Conservation (phyloP, 2,329 filamentous ascomycete species). For the Neobulgaria alba region DNA sequence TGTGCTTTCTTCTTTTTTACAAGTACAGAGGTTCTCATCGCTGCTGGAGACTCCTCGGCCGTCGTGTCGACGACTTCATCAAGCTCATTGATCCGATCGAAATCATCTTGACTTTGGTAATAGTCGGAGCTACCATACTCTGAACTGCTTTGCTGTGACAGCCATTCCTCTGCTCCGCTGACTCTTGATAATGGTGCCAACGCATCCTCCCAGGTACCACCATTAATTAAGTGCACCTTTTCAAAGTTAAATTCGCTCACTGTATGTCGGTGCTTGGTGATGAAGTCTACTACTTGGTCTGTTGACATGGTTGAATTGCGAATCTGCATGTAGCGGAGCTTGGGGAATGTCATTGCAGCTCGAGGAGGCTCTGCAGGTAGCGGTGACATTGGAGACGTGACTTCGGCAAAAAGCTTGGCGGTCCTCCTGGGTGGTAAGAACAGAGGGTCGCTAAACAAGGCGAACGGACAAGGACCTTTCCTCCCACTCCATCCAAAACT, state of each 20-base stretch:
- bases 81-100: constrained; percentile 18
- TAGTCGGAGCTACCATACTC: constrained; percentile 18
- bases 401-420: constrained; percentile 55
- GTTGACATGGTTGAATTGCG: constrained; percentile 67
- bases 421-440: constrained; percentile 46
- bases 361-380: constrained; percentile 44
- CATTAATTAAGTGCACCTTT: constrained; percentile 58
- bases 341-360: constrained; percentile 55
- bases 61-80: constrained; percentile 21
- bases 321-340: constrained; percentile 59
- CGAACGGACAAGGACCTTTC: constrained; percentile 66
- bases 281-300: constrained; percentile 60
- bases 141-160: constrained; percentile 29
- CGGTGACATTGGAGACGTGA: constrained; percentile 57
- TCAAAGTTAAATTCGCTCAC: constrained; percentile 76
- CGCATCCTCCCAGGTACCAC: constrained; percentile 73
- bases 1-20: constrained; percentile 38
- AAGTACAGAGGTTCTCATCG: constrained; percentile 20
- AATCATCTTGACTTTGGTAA: constrained; percentile 17
- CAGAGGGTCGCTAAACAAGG: constrained; percentile 56
- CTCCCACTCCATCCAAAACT: constrained; percentile 69
- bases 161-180: constrained; percentile 32
- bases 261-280: constrained; percentile 55
- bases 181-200: constrained; percentile 57
- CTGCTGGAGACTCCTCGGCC: constrained; percentile 5